phyloP scores from a whole-genome alignment of 2,329 filamentous ascomycete species.

The Rutstroemia sp. region DNA sequence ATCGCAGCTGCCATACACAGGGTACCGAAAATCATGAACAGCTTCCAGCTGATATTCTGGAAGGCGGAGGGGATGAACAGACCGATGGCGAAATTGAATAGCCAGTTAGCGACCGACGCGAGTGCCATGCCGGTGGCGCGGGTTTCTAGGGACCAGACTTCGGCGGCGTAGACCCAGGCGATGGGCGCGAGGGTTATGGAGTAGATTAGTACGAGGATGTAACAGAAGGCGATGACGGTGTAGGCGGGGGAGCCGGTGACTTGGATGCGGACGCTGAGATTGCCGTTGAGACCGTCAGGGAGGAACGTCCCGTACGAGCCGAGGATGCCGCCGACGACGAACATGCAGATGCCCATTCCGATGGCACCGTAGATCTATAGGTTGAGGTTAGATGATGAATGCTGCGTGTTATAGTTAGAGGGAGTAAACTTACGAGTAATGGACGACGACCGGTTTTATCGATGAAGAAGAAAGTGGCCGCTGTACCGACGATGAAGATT shows the following conservation, averaged over 20 bases:
- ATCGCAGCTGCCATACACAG: slow-evolving; percentile 38
- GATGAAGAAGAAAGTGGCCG: slow-evolving; percentile 20
- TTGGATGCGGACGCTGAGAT: slow-evolving; percentile 45
- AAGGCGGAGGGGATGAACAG: slow-evolving; percentile 52
- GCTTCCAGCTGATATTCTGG: slow-evolving; percentile 48
- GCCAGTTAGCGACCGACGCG: slow-evolving; percentile 46
- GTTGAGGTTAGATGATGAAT: background rate
- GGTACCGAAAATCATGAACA: slow-evolving; percentile 43
- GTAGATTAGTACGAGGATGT: slow-evolving; percentile 57
- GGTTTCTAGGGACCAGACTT: slow-evolving; percentile 55
- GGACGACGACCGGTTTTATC: slow-evolving; percentile 17
- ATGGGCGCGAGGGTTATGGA: slow-evolving; percentile 56
- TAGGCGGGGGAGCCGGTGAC: slow-evolving; percentile 47
- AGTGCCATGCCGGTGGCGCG: slow-evolving; percentile 53
- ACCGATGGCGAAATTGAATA: slow-evolving; percentile 54
- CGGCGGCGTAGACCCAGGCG: slow-evolving; percentile 58
- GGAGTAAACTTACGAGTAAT: background rate
- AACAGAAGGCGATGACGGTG: slow-evolving; percentile 58
- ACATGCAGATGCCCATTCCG: slow-evolving; percentile 37
- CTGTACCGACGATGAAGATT: slow-evolving; percentile 21
- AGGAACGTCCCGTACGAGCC: slow-evolving; percentile 34
- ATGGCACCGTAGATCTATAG: slow-evolving; percentile 32
- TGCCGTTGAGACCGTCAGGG: slow-evolving; percentile 36
- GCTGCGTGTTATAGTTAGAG: too few relatives aligned
- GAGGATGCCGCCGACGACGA: slow-evolving; percentile 39